These are phyloP conservation scores for Xanthoconium purpureum DNA, from an alignment of 768 basidiomycete species.

Conservation along the genomic window DNA sequence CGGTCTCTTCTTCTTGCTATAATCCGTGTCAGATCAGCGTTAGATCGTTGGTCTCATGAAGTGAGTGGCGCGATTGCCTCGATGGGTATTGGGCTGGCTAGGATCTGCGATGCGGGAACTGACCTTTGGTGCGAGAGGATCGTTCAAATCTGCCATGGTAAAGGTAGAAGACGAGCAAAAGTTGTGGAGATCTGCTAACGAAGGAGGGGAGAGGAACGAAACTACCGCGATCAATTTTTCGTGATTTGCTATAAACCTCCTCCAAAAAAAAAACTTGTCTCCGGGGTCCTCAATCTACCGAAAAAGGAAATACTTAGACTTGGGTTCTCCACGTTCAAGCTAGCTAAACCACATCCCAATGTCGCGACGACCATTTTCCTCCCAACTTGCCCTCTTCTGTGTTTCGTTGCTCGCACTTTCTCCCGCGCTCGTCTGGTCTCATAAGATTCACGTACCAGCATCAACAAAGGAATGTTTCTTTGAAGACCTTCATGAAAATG, in stretches of 20 bases:
- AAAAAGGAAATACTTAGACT: constrained; percentile 7
- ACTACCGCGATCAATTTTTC: constrained; percentile 26
- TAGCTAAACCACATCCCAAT: constrained; percentile 20
- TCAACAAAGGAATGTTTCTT: constrained; percentile 94
- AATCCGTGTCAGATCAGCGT: constrained; percentile 28
- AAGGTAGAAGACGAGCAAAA: constrained; percentile 15
- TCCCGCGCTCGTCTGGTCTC: constrained; percentile 45
- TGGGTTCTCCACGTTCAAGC: too few relatives aligned
- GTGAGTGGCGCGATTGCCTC: constrained; percentile 29
- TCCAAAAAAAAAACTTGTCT: constrained; percentile 18
- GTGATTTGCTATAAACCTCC: constrained; percentile 9
- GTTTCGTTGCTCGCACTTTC: constrained; percentile 36
- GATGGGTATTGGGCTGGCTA: constrained; percentile 14
- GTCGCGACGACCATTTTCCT: constrained; percentile 33
- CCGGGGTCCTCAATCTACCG: constrained; percentile 21
- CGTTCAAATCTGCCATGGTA: constrained; percentile 55
- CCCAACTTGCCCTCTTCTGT: constrained; percentile 41
- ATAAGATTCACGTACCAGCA: constrained; percentile 72
- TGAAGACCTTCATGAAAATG: constrained; percentile 86
- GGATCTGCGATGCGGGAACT: constrained; percentile 27
- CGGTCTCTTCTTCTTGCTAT: constrained; percentile 68
- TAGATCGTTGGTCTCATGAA: constrained; percentile 20
- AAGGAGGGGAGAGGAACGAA: constrained; percentile 18
- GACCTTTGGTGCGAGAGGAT: constrained; percentile 73
- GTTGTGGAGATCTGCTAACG: constrained; percentile 12